Evolutionary conservation across 2,329 filamentous ascomycete genomes (phyloP), one percentile per base, ranked within the genome.

Genomic region (Verticillium dahliae): DNA sequence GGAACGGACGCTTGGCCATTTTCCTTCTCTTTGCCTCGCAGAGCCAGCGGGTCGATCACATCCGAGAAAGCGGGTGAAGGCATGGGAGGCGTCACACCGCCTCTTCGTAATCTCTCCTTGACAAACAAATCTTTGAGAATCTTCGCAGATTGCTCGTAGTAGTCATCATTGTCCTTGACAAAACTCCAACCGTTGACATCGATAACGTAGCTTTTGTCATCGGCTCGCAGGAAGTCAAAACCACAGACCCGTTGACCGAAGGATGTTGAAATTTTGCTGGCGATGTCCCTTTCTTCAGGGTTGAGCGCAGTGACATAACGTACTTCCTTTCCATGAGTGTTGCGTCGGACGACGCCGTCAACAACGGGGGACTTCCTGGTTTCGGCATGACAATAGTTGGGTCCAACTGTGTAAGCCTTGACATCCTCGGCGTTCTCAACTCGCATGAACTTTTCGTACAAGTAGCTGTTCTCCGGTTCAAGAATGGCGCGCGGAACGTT

Each of bases 141-240:
- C 63, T 81, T 88, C 27, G 95, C 87, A 68, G 90, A 95, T 70
- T 92, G 91, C 70, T 98, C 91, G 73, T 99, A 99, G 75, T 99
- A 99, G 63, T 96, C 93, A 65, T 97, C 94, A 69, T 99, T 99
- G 74, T 99, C 96, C 74, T 99, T 99, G 74, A 99, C 95, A 70
- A 99, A 99, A 72, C 94, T 98, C 96, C 96, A 99, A 13, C 95
- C 95, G 73, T 99, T 99, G 68, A 99, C 95, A 70, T 99, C 95
- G 67, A 99, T 99, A 57, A 99, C 95, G 75, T 92, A 99, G 73
- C 94, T 98, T 73, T 91, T 91, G 15, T 92, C 91, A 58, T 87
- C 88, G 13, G 93, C 92, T 34, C 96, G 88, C 61, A 99, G 81
- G 63, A 99, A 82, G 73, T 99, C 95, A 70, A 99, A 99, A 0